Base-by-base conservation (phyloP, 306 rosid species). In the Lagenaria siceraria region DNA sequence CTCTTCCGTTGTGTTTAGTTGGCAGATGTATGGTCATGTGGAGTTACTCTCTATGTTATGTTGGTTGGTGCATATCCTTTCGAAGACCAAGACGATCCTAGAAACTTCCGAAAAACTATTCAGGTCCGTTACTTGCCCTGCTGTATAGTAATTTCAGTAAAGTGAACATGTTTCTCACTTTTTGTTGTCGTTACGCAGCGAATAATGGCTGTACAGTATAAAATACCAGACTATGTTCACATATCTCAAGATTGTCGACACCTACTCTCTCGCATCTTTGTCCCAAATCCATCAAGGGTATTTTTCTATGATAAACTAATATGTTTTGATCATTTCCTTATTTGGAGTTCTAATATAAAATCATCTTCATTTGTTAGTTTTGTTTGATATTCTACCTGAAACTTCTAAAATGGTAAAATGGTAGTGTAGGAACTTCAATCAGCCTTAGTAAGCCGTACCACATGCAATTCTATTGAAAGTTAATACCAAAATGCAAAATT, bases 181-280 rank as follows among this genome's bases (percentile, higher is more conserved):
- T 49, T 35, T 77, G 66, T 25, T 72, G 33, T 29, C 80, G 36
- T 61, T 72, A 33, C 81, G 73, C 88, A 88, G 92, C 82, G 87
- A 64, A 88, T 88, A 78, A 86, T 88, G 92, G 82, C 87, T 55
- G 80, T 86, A 81, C 89, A 88, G 74, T 88, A 88, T 88, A 88
- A 84, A 75, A 81, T 88, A 79, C 93, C 93, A 10, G 93, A 89
- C 84, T 89, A 89, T 80, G 91, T 89, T 78, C 93, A 89, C 84
- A 84, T 89, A 81, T 89, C 93, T 58, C 91, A 86, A 81, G 93
- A 89, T 77, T 89, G 93, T 80, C 88, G 78, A 59, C 88, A 87
- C 83, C 87, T 89, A 51, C 87, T 89, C 73, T 89, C 93, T 63
- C 88, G 91, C 52, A 82, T 89, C 81, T 89, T 89, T 78, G 91